Evolutionary conservation across 2,329 filamentous ascomycete species (phyloP), one percentile per base, ranked within the genome.

Genomic region (Aspergillus fumigatiaffinis): DNA sequence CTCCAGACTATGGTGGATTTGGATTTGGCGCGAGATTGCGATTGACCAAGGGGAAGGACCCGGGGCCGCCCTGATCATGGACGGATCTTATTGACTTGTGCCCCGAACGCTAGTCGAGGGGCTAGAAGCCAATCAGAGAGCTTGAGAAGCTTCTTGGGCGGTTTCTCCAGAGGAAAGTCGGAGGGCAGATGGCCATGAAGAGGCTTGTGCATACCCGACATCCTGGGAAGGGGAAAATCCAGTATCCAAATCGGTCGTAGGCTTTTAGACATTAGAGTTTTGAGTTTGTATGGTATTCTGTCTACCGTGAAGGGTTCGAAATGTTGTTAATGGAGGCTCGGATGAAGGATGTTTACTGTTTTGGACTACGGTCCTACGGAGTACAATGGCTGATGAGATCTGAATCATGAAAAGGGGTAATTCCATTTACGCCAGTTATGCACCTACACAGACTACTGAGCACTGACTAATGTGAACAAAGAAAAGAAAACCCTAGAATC

Each of bases 41-140:
- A 59, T 57, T 51, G 42, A 14, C 57, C 29, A 48, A 5, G 51
- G 46, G 41, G 48, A 28, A 42, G 21, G 50, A n/a, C 2, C 28
- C 14, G 25, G n/a, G 21, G 32, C 29, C 32, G 28, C 25, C 25
- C 41, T 14, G 50, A 61, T 60, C 59, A 54, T 29, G 50, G 50
- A 51, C 59, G 61, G 61, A 61, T 61, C 59, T 61, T 28, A 49
- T 42, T 20, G 41, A 38, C 28, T 56, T 60, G 53, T 61, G 61
- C 59, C 61, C 61, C 61, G 55, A 4, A 51, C 8, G 32, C 48
- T 58, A 60, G 48, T n/a, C 50, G 35, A 32, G 28, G 35, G 28
- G 12, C 2, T 26, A 14, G 28, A 20, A 35, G 25, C 59, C 59
- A 63, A 58, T 61, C 42, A 51, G 14, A 38, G 44, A 25, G 48